Conservation (phyloP, 352 stramenopile genomes). For the Pythium folliculosum region DNA sequence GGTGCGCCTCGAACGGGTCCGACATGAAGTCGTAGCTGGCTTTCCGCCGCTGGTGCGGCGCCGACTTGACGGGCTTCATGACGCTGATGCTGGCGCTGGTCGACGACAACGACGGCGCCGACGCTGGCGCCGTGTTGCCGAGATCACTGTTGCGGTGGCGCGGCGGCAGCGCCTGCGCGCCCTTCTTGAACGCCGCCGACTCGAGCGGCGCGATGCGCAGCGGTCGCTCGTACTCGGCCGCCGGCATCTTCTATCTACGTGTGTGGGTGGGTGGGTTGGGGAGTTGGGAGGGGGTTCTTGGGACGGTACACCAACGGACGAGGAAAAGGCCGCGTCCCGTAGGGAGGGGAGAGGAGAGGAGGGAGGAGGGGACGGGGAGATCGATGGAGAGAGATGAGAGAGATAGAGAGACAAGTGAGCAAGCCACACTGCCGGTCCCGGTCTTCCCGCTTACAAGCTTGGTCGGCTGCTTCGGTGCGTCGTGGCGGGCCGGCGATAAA, state of each 20-base stretch:
- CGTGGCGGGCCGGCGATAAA: background rate
- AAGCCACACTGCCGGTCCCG: background rate
- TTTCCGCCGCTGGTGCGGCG: conserved; percentile 1
- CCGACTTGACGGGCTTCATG: conserved; percentile 14
- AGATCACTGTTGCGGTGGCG: conserved; percentile 16
- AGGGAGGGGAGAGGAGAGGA: conserved; percentile 2
- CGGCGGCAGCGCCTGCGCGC: conserved; percentile 8
- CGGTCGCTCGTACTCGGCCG: background rate
- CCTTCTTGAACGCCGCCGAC: conserved; percentile 9
- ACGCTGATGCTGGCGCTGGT: conserved; percentile 7
- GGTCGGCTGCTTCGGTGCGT: background rate
- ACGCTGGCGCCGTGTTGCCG: background rate
- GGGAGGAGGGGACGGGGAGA: background rate
- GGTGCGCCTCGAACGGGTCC: conserved; percentile 64
- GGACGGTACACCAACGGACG: background rate
- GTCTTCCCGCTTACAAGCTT: background rate
- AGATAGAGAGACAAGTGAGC: background rate
- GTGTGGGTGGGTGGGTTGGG: too few species aligned
- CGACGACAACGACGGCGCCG: background rate
- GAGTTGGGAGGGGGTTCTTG: background rate
- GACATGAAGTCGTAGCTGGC: conserved; percentile 7
- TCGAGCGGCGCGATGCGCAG: background rate
- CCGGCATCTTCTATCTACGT: conserved; percentile 6
- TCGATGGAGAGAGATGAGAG: too few species aligned
- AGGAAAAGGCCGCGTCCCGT: background rate